Evolutionary conservation across 192 early-diverging fungal genomes (phyloP), one percentile per base, ranked within the genome.

Genomic region (Entomortierella chlamydospora): DNA sequence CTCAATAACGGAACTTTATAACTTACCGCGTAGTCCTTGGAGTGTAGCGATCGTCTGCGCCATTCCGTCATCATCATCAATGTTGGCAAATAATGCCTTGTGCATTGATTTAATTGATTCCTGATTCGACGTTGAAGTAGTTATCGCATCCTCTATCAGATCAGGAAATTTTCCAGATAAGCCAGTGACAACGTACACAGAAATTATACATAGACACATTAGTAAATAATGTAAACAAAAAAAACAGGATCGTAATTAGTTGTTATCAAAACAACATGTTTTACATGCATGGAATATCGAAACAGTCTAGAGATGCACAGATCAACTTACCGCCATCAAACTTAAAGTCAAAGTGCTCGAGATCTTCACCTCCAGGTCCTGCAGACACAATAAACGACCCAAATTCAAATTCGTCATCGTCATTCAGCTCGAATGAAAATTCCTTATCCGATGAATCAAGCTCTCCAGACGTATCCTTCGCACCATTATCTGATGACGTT

Each of bases 51-150:
- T 65, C 1, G 86, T 81, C 26, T 82, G 83, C 17, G 84, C 84
- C 57, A 90, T 72, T 3, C 85, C 85, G 50, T 87, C 88, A 20
- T 88, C 86, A 1, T 81, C 82, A 54, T 85, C 83, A 72, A 88
- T 83, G 26, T 64, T 82, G 2, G 81, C 74, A 45, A 88, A 88
- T 28, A 86, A 49, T 11, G 85, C 64, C 12, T 66, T 23, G 23
- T 85, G 82, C 84, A 85, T 86, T 33, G 68, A 58, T 28, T 54
- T 63, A 18, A 88, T 78, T 5, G 82, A 86, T n/a, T 81, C 83
- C 22, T 73, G 73, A 33, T 64, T 78, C 23, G 67, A 61, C 17
- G 73, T 69, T 7, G 73, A 63, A 23, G 62, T 68, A 37, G 45
- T 60, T 12, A 45, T 47, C 15, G 15, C 45, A 47, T 17, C 45